These are phyloP conservation scores for Helichrysum umbraculigerum DNA, from an alignment of 129 eudicot species.

Conservation along the genomic window DNA sequence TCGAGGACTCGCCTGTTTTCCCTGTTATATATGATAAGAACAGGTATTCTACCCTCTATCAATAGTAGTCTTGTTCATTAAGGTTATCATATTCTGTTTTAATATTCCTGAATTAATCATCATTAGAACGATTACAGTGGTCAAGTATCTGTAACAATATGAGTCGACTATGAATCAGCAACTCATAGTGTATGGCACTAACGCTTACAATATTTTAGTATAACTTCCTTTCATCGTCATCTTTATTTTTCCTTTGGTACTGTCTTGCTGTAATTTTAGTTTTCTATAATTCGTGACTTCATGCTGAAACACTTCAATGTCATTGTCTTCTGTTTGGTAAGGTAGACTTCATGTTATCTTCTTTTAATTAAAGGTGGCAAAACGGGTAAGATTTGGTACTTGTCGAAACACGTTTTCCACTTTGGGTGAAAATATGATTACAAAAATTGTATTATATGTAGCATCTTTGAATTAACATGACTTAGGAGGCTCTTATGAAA, in stretches of 20 bases:
- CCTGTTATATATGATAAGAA: conserved; percentile 83
- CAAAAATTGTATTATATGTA: background rate
- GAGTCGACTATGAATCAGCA: conserved; percentile 13
- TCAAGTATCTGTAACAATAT: conserved; percentile 18
- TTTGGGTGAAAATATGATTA: background rate
- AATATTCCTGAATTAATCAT: background rate
- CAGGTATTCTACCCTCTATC: conserved; percentile 47
- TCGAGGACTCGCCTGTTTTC: conserved; percentile 79
- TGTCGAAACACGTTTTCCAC: background rate
- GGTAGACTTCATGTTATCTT: background rate
- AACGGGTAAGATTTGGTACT: background rate
- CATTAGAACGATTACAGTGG: background rate
- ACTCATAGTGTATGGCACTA: background rate
- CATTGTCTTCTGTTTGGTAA: background rate
- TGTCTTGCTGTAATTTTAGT: background rate
- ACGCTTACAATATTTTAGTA: background rate
- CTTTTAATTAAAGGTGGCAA: background rate
- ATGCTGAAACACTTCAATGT: background rate
- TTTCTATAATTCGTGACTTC: background rate
- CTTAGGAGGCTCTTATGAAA: background rate
- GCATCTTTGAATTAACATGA: background rate
- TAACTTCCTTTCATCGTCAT: background rate
- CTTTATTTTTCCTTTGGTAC: conserved; percentile 15
- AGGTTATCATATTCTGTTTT: too few species aligned
- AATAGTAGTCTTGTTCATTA: too few species aligned